These are phyloP conservation scores for Eimeria maxima DNA, from an alignment of 169 alveolate genomes.

Conservation along the genomic window DNA sequence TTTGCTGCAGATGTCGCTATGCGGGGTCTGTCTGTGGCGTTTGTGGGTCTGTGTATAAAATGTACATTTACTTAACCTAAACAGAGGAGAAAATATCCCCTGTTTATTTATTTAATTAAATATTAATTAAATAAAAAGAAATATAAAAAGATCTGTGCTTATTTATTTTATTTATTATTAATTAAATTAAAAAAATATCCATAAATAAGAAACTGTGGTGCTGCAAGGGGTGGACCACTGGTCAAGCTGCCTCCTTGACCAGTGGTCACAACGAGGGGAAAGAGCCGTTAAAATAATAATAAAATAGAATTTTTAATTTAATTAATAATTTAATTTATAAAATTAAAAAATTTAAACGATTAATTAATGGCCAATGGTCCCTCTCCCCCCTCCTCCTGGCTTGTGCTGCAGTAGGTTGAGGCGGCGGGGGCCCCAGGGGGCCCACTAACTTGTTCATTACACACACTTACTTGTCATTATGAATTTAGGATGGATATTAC, in stretches of 20 bases:
- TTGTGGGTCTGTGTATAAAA: no score
- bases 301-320: no score
- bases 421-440: not conserved
- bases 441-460: not conserved
- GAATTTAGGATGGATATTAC: not conserved
- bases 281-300: not conserved
- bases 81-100: no score
- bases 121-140: no score
- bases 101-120: no score
- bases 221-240: not conserved
- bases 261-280: not conserved
- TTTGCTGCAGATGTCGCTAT: not conserved
- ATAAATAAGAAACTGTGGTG: no score
- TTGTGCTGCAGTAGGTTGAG: not conserved
- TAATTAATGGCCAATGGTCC: not conserved
- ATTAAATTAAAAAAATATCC: no score
- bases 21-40: not conserved
- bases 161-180: no score
- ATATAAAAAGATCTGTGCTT: not conserved
- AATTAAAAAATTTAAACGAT: not conserved
- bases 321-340: no score
- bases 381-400: not conserved
- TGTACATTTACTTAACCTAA: no score
- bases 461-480: not conserved
- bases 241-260: not conserved